Evolutionary conservation across 2,329 filamentous ascomycete species (phyloP).

Genomic region (Fusarium siculi): DNA sequence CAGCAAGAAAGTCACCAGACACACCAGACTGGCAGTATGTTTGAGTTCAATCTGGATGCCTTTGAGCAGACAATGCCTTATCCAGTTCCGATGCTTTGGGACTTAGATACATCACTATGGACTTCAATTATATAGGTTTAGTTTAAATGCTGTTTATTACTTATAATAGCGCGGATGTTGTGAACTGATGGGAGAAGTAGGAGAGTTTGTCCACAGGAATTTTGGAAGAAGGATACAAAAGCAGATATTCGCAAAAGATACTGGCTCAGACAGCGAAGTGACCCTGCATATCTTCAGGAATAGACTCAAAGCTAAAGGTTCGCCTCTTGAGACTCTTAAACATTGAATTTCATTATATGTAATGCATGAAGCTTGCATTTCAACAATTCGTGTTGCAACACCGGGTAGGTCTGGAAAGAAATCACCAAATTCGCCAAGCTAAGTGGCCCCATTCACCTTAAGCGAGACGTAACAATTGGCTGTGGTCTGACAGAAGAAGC

Average conservation of each 20-base stretch:
- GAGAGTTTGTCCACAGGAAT: too few relatives aligned
- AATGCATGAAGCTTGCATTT: background rate
- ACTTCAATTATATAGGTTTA: background rate
- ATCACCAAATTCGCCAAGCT: background rate
- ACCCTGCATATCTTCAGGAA: fast-evolving
- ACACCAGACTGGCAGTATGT: background rate
- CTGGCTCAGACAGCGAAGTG: too few relatives aligned
- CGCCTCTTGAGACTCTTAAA: fast-evolving
- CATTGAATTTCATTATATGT: background rate
- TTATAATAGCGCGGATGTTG: too few relatives aligned
- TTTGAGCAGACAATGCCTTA: background rate
- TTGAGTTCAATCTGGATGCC: background rate
- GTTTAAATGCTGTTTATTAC: fast-evolving
- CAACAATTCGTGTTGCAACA: fast-evolving
- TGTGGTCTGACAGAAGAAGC: background rate
- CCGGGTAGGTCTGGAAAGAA: background rate
- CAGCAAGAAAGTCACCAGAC: background rate
- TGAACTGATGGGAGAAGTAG: too few relatives aligned
- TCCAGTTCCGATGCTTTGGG: background rate
- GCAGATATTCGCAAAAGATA: too few relatives aligned
- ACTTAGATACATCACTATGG: background rate
- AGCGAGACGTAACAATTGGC: background rate
- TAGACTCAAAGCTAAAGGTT: fast-evolving
- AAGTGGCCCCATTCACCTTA: fast-evolving
- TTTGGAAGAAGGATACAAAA: too few relatives aligned